These are phyloP conservation scores for Asterophora parasitica DNA, from an alignment of 768 basidiomycete genomes.

Conservation along the genomic window DNA sequence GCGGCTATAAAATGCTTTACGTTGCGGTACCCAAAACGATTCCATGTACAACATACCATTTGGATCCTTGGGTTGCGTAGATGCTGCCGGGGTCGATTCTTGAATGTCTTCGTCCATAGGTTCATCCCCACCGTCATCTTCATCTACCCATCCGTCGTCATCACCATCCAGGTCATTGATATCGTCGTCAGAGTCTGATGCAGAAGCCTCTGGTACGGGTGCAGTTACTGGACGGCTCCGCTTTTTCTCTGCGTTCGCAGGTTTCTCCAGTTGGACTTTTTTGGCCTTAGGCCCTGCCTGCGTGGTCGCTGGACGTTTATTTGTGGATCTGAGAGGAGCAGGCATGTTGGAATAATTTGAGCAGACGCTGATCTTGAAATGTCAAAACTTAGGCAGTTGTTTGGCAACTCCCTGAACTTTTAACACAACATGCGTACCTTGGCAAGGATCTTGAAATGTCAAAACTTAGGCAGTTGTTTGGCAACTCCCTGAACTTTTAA, in stretches of 20 bases:
- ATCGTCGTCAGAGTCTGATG: conserved; percentile 39
- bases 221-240: conserved; percentile 60
- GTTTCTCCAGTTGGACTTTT: conserved; percentile 44
- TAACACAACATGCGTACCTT: too few relatives aligned
- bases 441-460: too few relatives aligned
- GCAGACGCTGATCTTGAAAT: not conserved
- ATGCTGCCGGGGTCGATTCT: conserved; percentile 15
- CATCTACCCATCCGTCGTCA: conserved; percentile 28
- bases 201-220: conserved; percentile 27
- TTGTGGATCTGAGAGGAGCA: conserved; percentile 34
- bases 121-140: conserved; percentile 29
- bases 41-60: conserved; percentile 43
- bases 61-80: conserved; percentile 41
- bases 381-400: conserved; percentile 16
- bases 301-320: conserved; percentile 46
- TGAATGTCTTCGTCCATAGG: conserved; percentile 28
- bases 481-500: conserved; percentile 3
- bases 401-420: conserved; percentile 9
- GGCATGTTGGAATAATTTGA: conserved; percentile 23
- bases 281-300: conserved; percentile 48
- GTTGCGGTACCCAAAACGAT: conserved; percentile 2
- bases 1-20: conserved; percentile 36
- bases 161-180: conserved; percentile 30
- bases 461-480: conserved; percentile 16
- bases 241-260: conserved; percentile 15